Conservation (phyloP, 352 stramenopile genomes). For the Elongisporangium undulatum region DNA sequence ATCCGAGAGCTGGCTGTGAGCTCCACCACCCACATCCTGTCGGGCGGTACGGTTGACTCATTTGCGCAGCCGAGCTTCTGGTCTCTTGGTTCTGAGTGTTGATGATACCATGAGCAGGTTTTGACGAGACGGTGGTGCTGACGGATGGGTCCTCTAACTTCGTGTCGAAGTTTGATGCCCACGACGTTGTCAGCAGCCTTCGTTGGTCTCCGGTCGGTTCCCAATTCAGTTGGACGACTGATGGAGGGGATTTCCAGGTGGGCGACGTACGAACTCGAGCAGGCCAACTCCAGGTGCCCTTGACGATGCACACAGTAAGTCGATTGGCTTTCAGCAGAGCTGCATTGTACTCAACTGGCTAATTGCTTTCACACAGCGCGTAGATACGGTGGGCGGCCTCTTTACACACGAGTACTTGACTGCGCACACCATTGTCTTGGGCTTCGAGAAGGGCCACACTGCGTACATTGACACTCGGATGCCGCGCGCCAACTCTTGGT, state of each 20-base stretch:
- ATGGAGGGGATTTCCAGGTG: slow-evolving; percentile 72
- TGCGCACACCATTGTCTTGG: slow-evolving; percentile 45
- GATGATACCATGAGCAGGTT: slow-evolving; percentile 30
- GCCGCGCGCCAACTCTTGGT: slow-evolving; percentile 42
- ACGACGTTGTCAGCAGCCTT: slow-evolving; percentile 79
- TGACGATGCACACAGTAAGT: slow-evolving; percentile 27
- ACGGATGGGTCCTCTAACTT: slow-evolving; percentile 29
- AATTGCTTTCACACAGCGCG: slow-evolving; percentile 15
- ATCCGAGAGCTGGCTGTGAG: slow-evolving; percentile 68
- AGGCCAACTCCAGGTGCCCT: slow-evolving; percentile 26
- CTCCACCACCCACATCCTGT: slow-evolving; percentile 26
- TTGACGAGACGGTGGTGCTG: slow-evolving; percentile 78
- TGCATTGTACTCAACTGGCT: not conserved
- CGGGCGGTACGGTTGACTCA: slow-evolving; percentile 20
- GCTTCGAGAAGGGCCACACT: slow-evolving; percentile 58
- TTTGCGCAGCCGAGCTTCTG: not conserved
- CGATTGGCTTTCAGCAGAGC: not conserved
- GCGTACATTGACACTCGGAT: slow-evolving; percentile 67
- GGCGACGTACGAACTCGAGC: slow-evolving; percentile 38
- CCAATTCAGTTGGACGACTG: slow-evolving; percentile 77
- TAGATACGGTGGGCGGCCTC: slow-evolving; percentile 44
- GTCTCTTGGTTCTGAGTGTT: not conserved
- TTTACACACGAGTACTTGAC: slow-evolving; percentile 74
- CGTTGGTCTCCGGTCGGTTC: slow-evolving; percentile 48
- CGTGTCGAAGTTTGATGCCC: slow-evolving; percentile 56